Base-by-base conservation (phyloP, 2,329 filamentous ascomycete species). In the Fusarium sp. region DNA sequence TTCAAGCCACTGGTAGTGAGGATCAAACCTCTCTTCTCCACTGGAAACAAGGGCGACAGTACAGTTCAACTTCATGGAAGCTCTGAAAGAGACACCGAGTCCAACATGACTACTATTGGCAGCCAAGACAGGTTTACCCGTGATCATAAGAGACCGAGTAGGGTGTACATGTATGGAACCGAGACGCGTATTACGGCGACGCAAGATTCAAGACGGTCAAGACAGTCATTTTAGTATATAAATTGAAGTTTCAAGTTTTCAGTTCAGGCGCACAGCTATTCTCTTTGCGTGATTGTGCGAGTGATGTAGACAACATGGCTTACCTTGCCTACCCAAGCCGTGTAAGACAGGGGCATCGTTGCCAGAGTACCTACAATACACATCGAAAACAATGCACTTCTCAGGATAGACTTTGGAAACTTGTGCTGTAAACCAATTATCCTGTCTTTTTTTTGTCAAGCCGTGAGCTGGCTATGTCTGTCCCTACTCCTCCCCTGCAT, bases 1-100 rank as follows among this genome's bases (percentile, higher is more conserved):
- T 68, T 70, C 6, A 64, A 72, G 5, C 74, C 71, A 8, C 22
- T 76, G 1, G 22, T 76, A 1, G 9, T 37, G 1, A 33, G 3
- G 40, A 27, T 17, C 6, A 15, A n/a, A 17, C 27, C 1, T 11
- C 25, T 20, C 7, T 45, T 38, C 43, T 47, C 43, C 6, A 32
- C 1, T 3, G 37, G 17, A 0, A 10, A 0, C 8, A 54, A 35
- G 20, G 62, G 45, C 1, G 25, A 30, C 2, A 65, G 35, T 2
- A 56, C 47, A 5, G 38, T 15, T n/a, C 14, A 52, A 4, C 15
- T 75, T 0, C 50, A 63, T 12, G 6, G 32, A 14, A n/a, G 22
- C 0, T 38, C 14, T 4, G 47, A 65, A 14, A 38, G 12, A 0
- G 10, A 60, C 11, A n/a, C 35, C 2, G 73, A 64, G 17, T 38